A percentile compares a stretch with the other conserved stretches of the same genome.
These are phyloP conservation scores for Cladophialophora carrionii DNA, from an alignment of 2,329 filamentous ascomycete genomes.

Conservation along the genomic window DNA sequence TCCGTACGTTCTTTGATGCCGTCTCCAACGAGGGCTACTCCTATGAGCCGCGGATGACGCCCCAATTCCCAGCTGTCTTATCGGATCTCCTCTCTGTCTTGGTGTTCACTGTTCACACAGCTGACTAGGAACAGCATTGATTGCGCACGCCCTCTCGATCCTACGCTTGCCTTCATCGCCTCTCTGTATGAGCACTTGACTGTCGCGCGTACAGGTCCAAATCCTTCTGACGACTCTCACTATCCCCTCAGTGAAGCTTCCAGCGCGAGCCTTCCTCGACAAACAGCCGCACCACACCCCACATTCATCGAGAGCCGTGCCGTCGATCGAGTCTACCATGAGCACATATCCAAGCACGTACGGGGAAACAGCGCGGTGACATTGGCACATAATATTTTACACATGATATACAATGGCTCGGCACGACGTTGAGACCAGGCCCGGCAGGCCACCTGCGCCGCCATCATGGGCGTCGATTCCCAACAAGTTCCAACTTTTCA, in stretches of 20 bases:
- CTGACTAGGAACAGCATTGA: background rate
- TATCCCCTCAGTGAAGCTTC: background rate
- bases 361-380: constrained; percentile 12
- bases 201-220: constrained; percentile 21
- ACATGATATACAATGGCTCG: constrained; percentile 19
- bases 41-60: background rate
- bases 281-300: background rate
- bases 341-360: constrained; percentile 5
- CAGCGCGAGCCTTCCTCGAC: background rate
- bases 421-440: constrained; percentile 22
- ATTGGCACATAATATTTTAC: constrained; percentile 1
- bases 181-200: constrained; percentile 24
- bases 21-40: background rate
- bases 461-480: constrained; percentile 69
- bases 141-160: background rate
- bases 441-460: constrained; percentile 36
- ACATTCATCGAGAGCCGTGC: background rate
- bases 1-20: background rate
- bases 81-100: background rate
- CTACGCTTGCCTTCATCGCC: background rate
- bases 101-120: background rate
- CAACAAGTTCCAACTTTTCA: constrained; percentile 69
- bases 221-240: constrained; percentile 1
- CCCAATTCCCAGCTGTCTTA: constrained; percentile 2
- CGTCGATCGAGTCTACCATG: constrained; percentile 11